Base-by-base conservation (phyloP, 257 asterid species). In the Salvia hispanica region DNA sequence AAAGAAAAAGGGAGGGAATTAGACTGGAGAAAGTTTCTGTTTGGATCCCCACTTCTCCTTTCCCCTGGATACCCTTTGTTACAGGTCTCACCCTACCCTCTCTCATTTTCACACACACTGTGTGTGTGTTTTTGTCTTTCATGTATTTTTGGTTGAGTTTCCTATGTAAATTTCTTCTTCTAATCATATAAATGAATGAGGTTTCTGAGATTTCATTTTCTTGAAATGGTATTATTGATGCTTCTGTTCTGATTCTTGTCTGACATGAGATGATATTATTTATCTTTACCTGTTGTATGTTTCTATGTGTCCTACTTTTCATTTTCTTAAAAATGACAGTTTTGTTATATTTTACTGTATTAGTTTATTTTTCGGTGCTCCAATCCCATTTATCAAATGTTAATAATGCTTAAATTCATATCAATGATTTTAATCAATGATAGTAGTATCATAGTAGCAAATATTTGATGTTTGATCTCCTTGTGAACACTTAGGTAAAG, bases 1-100 rank as follows among this genome's bases (percentile, higher is more conserved):
- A 11, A 33, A 46, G 61, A 66, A 13, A 57, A 40, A 43, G 7
- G 52, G 47, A 12, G 13, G 9, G 3, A 12, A 4, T 12, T 36
- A 36, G 11, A 25, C 42, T 36, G 58, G 50, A 18, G 43, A 12
- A 46, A 64, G 40, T 64, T 70, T 67, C 79, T 36, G 16, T 69
- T 58, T 64, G 64, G 76, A 69, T 61, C 40, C 69, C 74, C 72
- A 66, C 72, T 72, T 77, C 76, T 67, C 72, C 71, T 58, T 78
- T 63, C 34, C 57, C 59, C 62, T 36, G 36, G 31, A 31, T 40
- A 48, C 31, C 66, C 48, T 40, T 70, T 58, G 52, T 74, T 39
- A 44, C 66, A 74, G 82, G 82, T 77, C 56, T 75, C 48, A 7
- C 33, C 34, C n/a, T 46, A 6, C 42, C 7, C 61, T 15, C 9